phyloP scores from a whole-genome alignment of 1,139 yeast genomes.

The Yamadazyma taylorii region DNA sequence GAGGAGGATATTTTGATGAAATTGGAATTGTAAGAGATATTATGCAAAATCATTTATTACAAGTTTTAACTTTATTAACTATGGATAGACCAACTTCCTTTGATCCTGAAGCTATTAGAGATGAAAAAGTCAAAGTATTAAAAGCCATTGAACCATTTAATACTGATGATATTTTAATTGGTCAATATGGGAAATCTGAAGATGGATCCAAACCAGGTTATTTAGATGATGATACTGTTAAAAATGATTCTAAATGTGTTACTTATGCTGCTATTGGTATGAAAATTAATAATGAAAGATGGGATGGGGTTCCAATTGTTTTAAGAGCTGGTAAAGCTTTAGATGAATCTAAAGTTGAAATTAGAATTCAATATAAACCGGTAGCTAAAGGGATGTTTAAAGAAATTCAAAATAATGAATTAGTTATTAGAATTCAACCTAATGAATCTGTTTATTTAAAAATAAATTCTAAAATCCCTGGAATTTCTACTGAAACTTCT shows the following conservation, averaged over 20 bases:
- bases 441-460: constrained; percentile 90
- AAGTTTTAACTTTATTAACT: constrained; percentile 84
- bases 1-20: constrained; percentile 96
- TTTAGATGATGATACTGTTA: constrained; percentile 90
- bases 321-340: constrained; percentile 96
- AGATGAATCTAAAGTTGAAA: constrained; percentile 90
- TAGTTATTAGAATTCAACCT: constrained; percentile 93
- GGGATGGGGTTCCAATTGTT: constrained; percentile 98
- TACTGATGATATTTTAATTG: constrained; percentile 67
- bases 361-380: constrained; percentile 87
- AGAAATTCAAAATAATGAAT: constrained; percentile 84
- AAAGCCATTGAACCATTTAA: constrained; percentile 76
- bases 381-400: constrained; percentile 81
- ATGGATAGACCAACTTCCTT: constrained; percentile 94
- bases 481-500: constrained; percentile 76
- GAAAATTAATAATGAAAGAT: constrained; percentile 84
- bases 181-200: constrained; percentile 81
- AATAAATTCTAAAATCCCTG: constrained; percentile 91
- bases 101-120: constrained; percentile 91
- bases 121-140: constrained; percentile 91
- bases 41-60: constrained; percentile 95
- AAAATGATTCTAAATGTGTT: constrained; percentile 76
- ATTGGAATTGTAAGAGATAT: constrained; percentile 97
- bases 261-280: constrained; percentile 88
- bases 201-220: constrained; percentile 92